A percentile compares a stretch with the other conserved stretches of the same genome.
These are phyloP conservation scores for Senecio squalidus DNA, from an alignment of 140 eudicot genomes.

Conservation along the genomic window DNA sequence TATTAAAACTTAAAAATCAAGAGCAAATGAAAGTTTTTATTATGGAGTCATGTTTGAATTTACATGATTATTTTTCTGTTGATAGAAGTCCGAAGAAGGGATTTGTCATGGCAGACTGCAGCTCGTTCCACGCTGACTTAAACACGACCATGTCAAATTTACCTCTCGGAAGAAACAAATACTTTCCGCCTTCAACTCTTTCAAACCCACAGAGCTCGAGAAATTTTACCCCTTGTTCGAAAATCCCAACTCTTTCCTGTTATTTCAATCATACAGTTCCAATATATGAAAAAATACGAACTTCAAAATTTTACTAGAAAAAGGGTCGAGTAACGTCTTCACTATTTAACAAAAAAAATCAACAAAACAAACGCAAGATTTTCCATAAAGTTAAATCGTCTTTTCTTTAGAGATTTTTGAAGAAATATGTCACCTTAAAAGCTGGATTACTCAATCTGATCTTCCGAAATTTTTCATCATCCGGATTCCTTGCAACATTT, in stretches of 20 bases:
- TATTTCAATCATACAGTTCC: slow-evolving; percentile 2
- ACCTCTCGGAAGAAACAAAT: slow-evolving; percentile 38
- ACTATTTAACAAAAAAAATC: too few species aligned
- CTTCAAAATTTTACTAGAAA: background rate
- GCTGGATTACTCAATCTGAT: slow-evolving; percentile 68
- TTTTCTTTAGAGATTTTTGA: background rate
- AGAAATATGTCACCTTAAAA: slow-evolving; percentile 51
- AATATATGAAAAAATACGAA: background rate
- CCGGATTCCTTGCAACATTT: slow-evolving; percentile 61
- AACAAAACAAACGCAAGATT: too few species aligned
- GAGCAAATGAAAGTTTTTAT: background rate
- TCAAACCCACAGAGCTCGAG: slow-evolving; percentile 91
- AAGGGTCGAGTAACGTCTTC: too few species aligned
- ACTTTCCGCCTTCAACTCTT: slow-evolving; percentile 41
- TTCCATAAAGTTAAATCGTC: too few species aligned
- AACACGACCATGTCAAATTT: slow-evolving; percentile 36
- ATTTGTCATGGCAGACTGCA: slow-evolving; percentile 69
- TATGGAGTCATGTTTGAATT: slow-evolving; percentile 6
- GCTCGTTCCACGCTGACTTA: slow-evolving; percentile 31
- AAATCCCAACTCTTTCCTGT: slow-evolving; percentile 78
- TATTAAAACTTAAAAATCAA: background rate
- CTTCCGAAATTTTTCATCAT: slow-evolving; percentile 60
- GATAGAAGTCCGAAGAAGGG: slow-evolving; percentile 83
- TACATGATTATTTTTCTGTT: slow-evolving; percentile 20
- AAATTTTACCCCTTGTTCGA: slow-evolving; percentile 56